Conservation (phyloP, 2,329 filamentous ascomycete species). For the Nemania diffusa region DNA sequence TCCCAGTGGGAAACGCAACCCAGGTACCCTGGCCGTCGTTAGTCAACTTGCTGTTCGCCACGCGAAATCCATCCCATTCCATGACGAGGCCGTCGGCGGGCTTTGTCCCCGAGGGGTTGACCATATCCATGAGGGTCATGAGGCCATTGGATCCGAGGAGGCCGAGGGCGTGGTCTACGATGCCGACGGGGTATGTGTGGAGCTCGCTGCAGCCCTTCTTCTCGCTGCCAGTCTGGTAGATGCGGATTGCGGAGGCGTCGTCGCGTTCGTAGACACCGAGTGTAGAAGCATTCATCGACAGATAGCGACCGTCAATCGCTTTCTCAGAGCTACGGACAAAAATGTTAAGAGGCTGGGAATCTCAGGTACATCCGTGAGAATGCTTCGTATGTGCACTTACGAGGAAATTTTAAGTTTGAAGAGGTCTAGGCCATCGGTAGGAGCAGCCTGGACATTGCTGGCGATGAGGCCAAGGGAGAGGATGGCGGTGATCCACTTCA, state of each 20-base stretch:
- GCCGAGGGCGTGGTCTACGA: slow-evolving; percentile 52
- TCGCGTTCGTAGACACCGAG: slow-evolving; percentile 49
- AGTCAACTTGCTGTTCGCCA: slow-evolving; percentile 39
- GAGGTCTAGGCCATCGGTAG: slow-evolving; percentile 39
- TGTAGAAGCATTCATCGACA: slow-evolving; percentile 45
- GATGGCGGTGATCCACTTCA: slow-evolving; percentile 44
- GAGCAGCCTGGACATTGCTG: slow-evolving; percentile 39
- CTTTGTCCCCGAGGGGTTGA: slow-evolving; percentile 45
- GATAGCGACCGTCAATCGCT: slow-evolving; percentile 49
- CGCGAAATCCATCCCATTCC: slow-evolving; percentile 52
- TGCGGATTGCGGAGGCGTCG: slow-evolving; percentile 38
- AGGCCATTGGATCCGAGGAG: slow-evolving; percentile 51
- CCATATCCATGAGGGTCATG: slow-evolving; percentile 49
- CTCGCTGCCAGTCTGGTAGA: slow-evolving; percentile 48
- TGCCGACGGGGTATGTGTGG: slow-evolving; percentile 52
- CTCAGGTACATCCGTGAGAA: too few relatives aligned
- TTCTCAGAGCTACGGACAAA: slow-evolving; percentile 22
- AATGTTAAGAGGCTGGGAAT: not conserved
- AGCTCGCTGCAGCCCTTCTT: slow-evolving; percentile 49
- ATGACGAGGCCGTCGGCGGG: slow-evolving; percentile 43
- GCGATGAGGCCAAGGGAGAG: slow-evolving; percentile 43
- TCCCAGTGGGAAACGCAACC: slow-evolving; percentile 49
- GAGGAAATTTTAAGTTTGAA: slow-evolving; percentile 45
- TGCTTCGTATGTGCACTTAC: slow-evolving; percentile 32
- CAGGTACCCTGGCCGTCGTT: slow-evolving; percentile 46